Evolutionary conservation across 2,329 filamentous ascomycete genomes (phyloP), one percentile per base, ranked within the genome.

Genomic region (Diaporthe vaccinii): DNA sequence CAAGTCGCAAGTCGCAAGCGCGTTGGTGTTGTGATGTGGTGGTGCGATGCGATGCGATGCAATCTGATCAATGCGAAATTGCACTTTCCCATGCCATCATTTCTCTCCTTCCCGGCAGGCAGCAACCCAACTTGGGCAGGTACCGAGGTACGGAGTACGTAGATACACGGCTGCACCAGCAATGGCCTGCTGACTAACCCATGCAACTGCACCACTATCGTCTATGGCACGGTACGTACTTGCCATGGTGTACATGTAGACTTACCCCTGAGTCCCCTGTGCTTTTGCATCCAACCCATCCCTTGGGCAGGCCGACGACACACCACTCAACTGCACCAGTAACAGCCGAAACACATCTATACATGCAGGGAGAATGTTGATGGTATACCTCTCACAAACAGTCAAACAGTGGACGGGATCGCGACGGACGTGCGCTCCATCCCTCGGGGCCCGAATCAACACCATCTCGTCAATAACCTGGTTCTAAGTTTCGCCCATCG

Each of bases 81-180:
- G 65, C 65, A 41, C 46, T 69, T 69, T 69, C 65, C 65, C 65
- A 69, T 69, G 31, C 65, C 65, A 69, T 69, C 65, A 55, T 69
- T 15, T 69, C 46, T 10, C 34, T 31, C 49, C 49, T 15, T 28
- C 65, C 8, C 65, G 65, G 65, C 65, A 69, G 65, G 65, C 65
- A 68, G 46, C 41, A 15, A 3, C 12, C 4, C 28, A 15, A 9
- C 20, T 46, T 36, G 44, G 31, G 34, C 65, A 69, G 65, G 65
- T 41, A 46, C 39, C n/a, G 15, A 62, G 36, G 39, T 65, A 69
- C 65, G 10, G 22, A 0, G 39, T 65, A 69, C 65, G 10, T 28
- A 0, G 44, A 31, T 28, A 49, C 61, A 28, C 7, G 9, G 10
- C 44, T 51, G 8, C 25, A 15, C 20, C 61, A 41, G 44, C 41